Percentiles rank a stretch among this genome's conserved stretches.
Conservation (phyloP, 768 basidiomycete genomes). For the Lactarius quietus region DNA sequence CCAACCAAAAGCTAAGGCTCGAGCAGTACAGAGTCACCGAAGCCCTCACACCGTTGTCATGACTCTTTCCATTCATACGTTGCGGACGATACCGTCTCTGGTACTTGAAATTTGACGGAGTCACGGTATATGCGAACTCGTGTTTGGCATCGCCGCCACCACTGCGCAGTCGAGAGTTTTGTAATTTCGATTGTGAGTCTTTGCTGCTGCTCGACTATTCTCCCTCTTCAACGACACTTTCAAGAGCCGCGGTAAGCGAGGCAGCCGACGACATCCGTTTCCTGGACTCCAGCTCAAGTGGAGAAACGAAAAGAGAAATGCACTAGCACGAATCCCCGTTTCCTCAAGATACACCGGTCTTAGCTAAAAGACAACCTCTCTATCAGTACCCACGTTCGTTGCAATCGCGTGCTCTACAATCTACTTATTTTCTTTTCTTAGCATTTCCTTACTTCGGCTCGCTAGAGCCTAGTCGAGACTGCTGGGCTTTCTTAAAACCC, state of each 20-base stretch:
- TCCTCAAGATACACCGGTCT: not conserved
- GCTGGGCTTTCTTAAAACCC: conserved; percentile 7
- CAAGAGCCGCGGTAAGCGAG: too few relatives aligned
- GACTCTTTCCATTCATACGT: not conserved
- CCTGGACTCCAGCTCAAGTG: too few relatives aligned
- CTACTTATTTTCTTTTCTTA: not conserved
- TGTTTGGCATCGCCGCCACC: not conserved
- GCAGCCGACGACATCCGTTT: too few relatives aligned
- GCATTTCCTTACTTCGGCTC: not conserved
- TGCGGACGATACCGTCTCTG: not conserved
- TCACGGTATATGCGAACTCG: not conserved
- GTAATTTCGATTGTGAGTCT: too few relatives aligned
- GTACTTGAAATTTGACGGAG: not conserved
- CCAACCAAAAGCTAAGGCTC: not conserved
- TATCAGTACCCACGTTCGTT: not conserved
- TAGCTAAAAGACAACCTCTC: not conserved
- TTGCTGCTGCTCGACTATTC: too few relatives aligned
- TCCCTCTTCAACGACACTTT: too few relatives aligned
- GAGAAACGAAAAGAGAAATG: too few relatives aligned
- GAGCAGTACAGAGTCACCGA: too few relatives aligned
- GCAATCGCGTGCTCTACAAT: not conserved
- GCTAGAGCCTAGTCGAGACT: conserved; percentile 16
- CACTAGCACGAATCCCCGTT: not conserved
- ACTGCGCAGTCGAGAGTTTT: too few relatives aligned
- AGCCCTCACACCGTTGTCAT: not conserved